Base-by-base conservation (phyloP, 257 asterid genomes). In the Primulina tabacum region DNA sequence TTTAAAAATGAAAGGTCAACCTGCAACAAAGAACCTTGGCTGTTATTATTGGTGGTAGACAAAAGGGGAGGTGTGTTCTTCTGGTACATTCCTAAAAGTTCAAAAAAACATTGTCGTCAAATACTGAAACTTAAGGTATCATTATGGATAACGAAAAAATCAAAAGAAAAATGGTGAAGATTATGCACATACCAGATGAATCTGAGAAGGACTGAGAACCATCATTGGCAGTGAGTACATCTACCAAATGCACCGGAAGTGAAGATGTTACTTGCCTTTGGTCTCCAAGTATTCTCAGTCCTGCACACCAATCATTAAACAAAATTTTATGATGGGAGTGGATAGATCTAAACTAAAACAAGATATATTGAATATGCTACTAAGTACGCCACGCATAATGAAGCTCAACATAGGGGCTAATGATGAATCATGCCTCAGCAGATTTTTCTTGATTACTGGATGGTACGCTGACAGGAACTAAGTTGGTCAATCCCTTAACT, bases 231-330 rank as follows among this genome's bases (percentile, higher is more conserved):
- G 80, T 55, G 57, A 92, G 89, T 69, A 93, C 75, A 75, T 90
- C 95, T 24, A 79, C 91, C 87, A 93, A 84, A 83, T 93, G 99
- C 81, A 76, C 71, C 33, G 99, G 99, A 67, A 93, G 99, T 60
- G 97, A 81, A 43, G 96, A 81, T 72, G 96, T 74, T 56, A 68
- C 78, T 76, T 89, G 96, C 76, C 96, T 85, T 73, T 93, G 99
- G 76, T 93, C 99, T 65, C 71, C 89, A 56, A 90, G 95, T 69
- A 85, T 74, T 78, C 91, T 86, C 80, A 93, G 79, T 32, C 97
- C 98, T 93, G 87, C 66, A 68, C 4, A 66, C 18, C 18, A 32
- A 60, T 14, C 26, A 16, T 16, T 47, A 56, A 11, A 32, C 12
- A 16, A n/a, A 14, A 57, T 24, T 11, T 21, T n/a, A 64, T 3